These are phyloP conservation scores for Mercurialis annua DNA, from an alignment of 345 rosid genomes.

Conservation along the genomic window DNA sequence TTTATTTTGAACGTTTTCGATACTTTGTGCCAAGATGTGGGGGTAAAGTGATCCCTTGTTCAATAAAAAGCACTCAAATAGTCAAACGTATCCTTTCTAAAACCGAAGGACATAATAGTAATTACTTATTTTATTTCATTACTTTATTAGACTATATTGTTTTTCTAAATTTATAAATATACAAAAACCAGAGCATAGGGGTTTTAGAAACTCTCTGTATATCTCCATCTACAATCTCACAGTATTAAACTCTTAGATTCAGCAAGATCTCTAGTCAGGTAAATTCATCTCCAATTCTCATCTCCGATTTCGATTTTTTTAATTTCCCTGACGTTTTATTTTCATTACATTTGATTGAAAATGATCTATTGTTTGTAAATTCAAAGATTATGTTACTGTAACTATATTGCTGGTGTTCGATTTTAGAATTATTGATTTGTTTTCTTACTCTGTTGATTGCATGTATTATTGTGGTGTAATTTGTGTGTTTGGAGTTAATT, in stretches of 20 bases:
- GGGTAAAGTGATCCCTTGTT: no score
- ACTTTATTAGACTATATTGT: no score
- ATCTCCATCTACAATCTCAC: not conserved
- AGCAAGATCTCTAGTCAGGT: conserved; percentile 30
- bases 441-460: not conserved
- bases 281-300: conserved; percentile 19
- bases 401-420: not conserved
- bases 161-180: not conserved
- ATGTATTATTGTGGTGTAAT: not conserved
- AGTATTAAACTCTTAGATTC: not conserved
- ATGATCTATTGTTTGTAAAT: not conserved
- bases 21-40: no score
- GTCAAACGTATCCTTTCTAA: no score
- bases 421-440: not conserved
- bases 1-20: no score
- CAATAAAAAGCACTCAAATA: no score
- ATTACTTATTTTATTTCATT: no score
- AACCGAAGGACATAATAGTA: no score
- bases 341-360: not conserved
- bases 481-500: no score
- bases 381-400: not conserved
- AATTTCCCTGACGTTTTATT: no score
- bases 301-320: conserved; percentile 1
- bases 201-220: conserved; percentile 15
- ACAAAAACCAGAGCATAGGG: conserved; percentile 8